Percentiles rank a stretch among this genome's conserved stretches.
phyloP scores from a whole-genome alignment of 2,329 filamentous ascomycete species.

The Amylocarpus encephaloides region DNA sequence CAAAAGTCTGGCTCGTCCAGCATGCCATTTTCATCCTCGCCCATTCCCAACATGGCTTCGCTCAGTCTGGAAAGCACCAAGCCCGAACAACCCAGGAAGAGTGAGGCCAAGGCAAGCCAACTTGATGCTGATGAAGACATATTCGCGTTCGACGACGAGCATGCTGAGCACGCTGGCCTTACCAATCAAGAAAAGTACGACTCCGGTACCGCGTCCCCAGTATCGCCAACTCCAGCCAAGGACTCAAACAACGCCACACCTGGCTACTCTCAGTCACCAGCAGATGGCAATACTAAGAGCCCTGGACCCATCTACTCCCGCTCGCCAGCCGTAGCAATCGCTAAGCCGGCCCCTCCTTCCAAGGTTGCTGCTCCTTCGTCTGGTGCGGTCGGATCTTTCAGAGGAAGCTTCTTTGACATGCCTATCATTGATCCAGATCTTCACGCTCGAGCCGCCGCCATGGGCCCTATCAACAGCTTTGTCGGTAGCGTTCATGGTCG shows the following conservation, averaged over 20 bases:
- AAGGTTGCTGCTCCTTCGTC: not conserved
- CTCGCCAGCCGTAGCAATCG: slow-evolving; percentile 3
- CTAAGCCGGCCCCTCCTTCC: not conserved
- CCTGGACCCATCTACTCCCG: not conserved
- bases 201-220: not conserved
- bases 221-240: too few species aligned
- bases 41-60: not conserved
- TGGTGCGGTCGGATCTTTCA: slow-evolving; percentile 44
- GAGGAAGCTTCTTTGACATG: slow-evolving; percentile 45
- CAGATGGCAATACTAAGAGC: not conserved
- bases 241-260: too few species aligned
- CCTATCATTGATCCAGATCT: slow-evolving; percentile 45
- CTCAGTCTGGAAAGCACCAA: not conserved
- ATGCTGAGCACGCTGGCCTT: not conserved
- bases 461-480: slow-evolving; percentile 45
- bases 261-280: not conserved
- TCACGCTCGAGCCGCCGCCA: slow-evolving; percentile 41
- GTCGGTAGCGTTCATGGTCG: slow-evolving; percentile 41
- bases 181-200: not conserved
- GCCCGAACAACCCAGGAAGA: not conserved
- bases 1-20: too few species aligned
- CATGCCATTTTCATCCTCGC: too few species aligned
- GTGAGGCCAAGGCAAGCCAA: not conserved
- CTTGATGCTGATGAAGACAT: not conserved
- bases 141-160: not conserved